Evolutionary conservation across 306 rosid species (phyloP).

Genomic region (Cucurbita maxima): DNA sequence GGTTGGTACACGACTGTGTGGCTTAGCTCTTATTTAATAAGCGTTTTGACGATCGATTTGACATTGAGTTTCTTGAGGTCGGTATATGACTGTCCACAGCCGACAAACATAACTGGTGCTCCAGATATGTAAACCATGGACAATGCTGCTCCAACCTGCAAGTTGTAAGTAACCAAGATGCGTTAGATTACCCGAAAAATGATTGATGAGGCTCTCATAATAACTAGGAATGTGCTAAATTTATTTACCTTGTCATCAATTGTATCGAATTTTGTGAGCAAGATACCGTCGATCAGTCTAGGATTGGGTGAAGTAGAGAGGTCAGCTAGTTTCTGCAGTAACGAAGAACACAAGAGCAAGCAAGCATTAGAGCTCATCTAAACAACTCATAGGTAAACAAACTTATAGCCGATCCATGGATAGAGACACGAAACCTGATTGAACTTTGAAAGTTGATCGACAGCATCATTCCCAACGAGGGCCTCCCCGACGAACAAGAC

Average conservation of each 20-base stretch:
- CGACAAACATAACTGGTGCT: constrained; percentile 96
- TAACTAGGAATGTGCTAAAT: not conserved
- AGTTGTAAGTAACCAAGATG: constrained; percentile 7
- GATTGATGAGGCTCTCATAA: not conserved
- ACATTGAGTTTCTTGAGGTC: constrained; percentile 95
- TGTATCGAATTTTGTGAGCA: constrained; percentile 95
- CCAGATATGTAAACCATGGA: constrained; percentile 98
- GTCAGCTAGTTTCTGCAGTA: constrained; percentile 79
- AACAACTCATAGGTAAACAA: not conserved
- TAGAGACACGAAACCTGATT: constrained; percentile 49
- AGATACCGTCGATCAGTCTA: constrained; percentile 77
- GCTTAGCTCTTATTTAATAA: constrained; percentile 25
- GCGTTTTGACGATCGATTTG: constrained; percentile 84
- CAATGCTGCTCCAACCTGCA: constrained; percentile 94
- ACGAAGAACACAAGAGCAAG: not conserved
- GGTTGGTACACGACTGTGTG: not conserved
- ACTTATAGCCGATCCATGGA: not conserved
- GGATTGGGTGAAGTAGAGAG: constrained; percentile 54
- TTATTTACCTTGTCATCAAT: constrained; percentile 78
- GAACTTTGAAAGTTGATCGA: constrained; percentile 95
- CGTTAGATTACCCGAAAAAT: not conserved
- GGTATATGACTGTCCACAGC: constrained; percentile 94
- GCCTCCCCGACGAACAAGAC: constrained; percentile 98
- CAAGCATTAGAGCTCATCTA: not conserved
- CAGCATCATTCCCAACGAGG: constrained; percentile 93